A percentile compares a stretch with the other conserved stretches of the same genome.
Evolutionary conservation across 129 eudicot genomes (phyloP).

Genomic region (Sambucus nigra): DNA sequence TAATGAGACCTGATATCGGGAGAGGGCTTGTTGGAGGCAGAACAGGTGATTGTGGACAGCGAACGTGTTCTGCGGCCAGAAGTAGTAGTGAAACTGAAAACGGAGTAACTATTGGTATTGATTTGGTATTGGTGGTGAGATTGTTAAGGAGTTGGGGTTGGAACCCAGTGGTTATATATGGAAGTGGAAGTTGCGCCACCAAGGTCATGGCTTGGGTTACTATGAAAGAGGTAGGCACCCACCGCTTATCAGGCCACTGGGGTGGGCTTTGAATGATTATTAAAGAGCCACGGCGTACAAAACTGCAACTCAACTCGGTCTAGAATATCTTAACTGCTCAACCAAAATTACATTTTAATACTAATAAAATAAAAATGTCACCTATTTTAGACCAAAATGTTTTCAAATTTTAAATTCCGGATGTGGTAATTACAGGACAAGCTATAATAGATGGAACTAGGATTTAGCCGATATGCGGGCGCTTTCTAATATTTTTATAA

Average conservation of each 20-base stretch:
- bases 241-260: too few species aligned
- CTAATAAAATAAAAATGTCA: too few species aligned
- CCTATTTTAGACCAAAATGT: too few species aligned
- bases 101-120: constrained; percentile 11
- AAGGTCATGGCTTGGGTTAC: constrained; percentile 19
- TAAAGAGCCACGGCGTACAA: constrained; percentile 40
- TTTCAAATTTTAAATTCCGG: too few species aligned
- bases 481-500: too few species aligned
- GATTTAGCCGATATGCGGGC: too few species aligned
- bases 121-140: constrained; percentile 17
- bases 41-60: constrained; percentile 36
- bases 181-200: constrained; percentile 31
- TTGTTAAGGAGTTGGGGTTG: constrained; percentile 19
- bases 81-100: constrained; percentile 14
- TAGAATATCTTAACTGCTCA: too few species aligned
- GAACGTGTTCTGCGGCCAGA: constrained; percentile 17
- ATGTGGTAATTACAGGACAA: too few species aligned
- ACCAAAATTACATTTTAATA: too few species aligned
- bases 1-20: constrained; percentile 53
- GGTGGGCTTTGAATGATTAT: constrained; percentile 33
- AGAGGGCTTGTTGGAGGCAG: constrained; percentile 58
- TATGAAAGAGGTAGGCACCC: too few species aligned
- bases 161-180: constrained; percentile 9
- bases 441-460: too few species aligned
- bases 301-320: too few species aligned